Conservation (phyloP, 73 alveolate genomes). For the Breviolum minutum region DNA sequence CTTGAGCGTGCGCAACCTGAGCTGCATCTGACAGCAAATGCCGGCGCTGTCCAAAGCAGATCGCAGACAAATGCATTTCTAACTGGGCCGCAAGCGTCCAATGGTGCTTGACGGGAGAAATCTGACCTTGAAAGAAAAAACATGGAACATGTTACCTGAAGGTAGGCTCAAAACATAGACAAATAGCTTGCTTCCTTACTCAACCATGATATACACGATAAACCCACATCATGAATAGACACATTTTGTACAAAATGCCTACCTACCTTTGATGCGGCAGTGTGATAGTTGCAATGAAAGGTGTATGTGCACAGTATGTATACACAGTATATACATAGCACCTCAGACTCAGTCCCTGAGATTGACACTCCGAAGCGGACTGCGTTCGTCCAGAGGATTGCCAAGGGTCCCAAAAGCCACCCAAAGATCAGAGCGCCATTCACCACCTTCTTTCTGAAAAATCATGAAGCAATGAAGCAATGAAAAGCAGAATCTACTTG, state of each 20-base stretch:
- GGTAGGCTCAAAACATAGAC: no score
- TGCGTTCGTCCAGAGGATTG: slow-evolving; percentile 21
- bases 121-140: background rate
- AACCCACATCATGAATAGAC: no score
- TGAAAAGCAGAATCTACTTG: background rate
- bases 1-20: background rate
- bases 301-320: no score
- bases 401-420: slow-evolving; percentile 51
- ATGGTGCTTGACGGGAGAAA: background rate
- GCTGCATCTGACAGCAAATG: no score
- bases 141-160: background rate
- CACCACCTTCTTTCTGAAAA: background rate
- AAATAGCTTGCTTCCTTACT: no score
- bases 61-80: no score
- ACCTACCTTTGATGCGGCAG: no score
- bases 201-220: no score
- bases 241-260: no score
- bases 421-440: slow-evolving; percentile 25
- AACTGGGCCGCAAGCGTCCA: background rate
- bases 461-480: background rate
- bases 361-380: slow-evolving; percentile 35
- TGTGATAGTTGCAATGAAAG: no score
- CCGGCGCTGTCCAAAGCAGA: no score
- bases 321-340: no score
- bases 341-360: background rate